These are phyloP conservation scores for Aspergillus bridgeri DNA, from an alignment of 495 filamentous ascomycete species.

Conservation along the genomic window DNA sequence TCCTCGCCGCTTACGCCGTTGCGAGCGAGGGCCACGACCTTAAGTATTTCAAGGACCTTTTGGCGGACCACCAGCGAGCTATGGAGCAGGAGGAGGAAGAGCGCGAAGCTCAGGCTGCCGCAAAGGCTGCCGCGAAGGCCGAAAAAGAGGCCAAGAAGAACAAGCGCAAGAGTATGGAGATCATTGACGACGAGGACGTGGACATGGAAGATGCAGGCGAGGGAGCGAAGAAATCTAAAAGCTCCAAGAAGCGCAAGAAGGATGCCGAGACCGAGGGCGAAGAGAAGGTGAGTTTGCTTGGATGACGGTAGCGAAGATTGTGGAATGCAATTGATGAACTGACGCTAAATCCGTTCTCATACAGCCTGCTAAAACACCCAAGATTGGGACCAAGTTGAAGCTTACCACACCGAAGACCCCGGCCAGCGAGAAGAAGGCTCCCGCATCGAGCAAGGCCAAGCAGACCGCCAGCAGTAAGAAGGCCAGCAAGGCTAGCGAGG, in stretches of 20 bases:
- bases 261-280: slow-evolving; percentile 57
- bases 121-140: slow-evolving; percentile 58
- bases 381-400: slow-evolving; percentile 55
- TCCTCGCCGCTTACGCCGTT: slow-evolving; percentile 69
- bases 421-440: slow-evolving; percentile 48
- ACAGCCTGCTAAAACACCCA: slow-evolving; percentile 57
- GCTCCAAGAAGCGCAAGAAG: slow-evolving; percentile 67
- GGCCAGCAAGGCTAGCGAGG: slow-evolving; percentile 42
- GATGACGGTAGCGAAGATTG: neutral
- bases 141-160: slow-evolving; percentile 59
- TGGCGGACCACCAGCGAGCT: slow-evolving; percentile 57
- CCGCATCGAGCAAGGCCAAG: slow-evolving; percentile 60
- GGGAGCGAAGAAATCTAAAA: slow-evolving; percentile 51
- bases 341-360: slow-evolving; percentile 2
- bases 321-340: slow-evolving; percentile 7
- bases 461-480: slow-evolving; percentile 38
- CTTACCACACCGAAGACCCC: slow-evolving; percentile 52
- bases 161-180: slow-evolving; percentile 58
- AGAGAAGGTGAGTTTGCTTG: slow-evolving; percentile 22
- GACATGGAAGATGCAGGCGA: slow-evolving; percentile 71
- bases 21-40: slow-evolving; percentile 70
- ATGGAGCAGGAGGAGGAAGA: slow-evolving; percentile 61
- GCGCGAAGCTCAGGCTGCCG: slow-evolving; percentile 52
- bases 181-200: slow-evolving; percentile 59
- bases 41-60: slow-evolving; percentile 70